phyloP scores from a whole-genome alignment of 2,329 filamentous ascomycete genomes.

The Ramularia collo-cygni region DNA sequence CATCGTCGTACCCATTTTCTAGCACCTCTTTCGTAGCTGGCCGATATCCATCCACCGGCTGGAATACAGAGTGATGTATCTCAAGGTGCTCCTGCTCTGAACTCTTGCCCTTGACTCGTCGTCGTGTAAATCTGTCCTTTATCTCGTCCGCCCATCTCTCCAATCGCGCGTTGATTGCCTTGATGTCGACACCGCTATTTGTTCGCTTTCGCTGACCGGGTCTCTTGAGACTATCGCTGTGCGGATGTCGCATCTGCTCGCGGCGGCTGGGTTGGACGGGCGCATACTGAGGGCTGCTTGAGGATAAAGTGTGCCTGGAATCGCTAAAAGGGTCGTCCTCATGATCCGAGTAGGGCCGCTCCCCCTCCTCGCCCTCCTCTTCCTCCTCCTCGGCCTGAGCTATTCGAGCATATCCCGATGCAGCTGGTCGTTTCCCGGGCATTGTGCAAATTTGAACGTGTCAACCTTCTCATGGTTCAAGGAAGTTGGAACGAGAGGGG shows the following conservation, averaged over 20 bases:
- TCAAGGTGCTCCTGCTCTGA: constrained; percentile 80
- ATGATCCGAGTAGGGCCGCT: constrained; percentile 33
- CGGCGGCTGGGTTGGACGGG: constrained; percentile 42
- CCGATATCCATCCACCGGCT: constrained; percentile 78
- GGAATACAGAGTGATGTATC: constrained; percentile 96
- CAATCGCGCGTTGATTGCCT: constrained; percentile 91
- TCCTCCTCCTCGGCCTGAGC: constrained; percentile 47
- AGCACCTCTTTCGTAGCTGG: constrained; percentile 71
- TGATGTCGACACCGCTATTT: constrained; percentile 91
- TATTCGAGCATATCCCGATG: constrained; percentile 46
- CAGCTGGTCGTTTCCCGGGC: constrained; percentile 34
- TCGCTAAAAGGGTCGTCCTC: constrained; percentile 32
- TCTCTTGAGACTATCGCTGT: constrained; percentile 26
- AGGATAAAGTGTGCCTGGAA: constrained; percentile 28
- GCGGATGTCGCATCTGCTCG: constrained; percentile 37
- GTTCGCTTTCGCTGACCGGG: constrained; percentile 51
- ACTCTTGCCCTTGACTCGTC: constrained; percentile 64
- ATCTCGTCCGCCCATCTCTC: constrained; percentile 98
- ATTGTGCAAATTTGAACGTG: constrained; percentile 27
- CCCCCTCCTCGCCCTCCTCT: constrained; percentile 39
- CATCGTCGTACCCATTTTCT: constrained; percentile 45
- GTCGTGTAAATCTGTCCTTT: constrained; percentile 89
- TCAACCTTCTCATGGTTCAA: background rate
- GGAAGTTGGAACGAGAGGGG: too few relatives aligned
- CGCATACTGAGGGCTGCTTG: constrained; percentile 33